Evolutionary conservation across 169 alveolate genomes (phyloP), one percentile per base, ranked within the genome.

Genomic region (Cryptosporidium xiaoi): DNA sequence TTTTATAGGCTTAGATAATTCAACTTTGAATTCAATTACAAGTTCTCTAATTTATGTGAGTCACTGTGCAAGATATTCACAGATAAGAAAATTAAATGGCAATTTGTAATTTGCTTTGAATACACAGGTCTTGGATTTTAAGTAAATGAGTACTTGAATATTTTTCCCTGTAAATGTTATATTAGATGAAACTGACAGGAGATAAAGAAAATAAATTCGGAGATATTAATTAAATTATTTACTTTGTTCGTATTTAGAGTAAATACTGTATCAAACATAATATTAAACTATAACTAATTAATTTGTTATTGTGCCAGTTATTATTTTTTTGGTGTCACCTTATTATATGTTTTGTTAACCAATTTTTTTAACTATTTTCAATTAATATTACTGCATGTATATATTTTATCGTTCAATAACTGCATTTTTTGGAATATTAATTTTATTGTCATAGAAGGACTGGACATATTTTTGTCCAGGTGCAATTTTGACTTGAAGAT

Each of bases 391-490:
- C 27, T 24, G 27, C 0, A 24, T 24, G 27, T 24, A 24, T 24
- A 24, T 24, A 24, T 48, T 48, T 48, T 48, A 48, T 10, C 20
- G 18, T 27, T 62, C 44, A 15, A 77, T 53, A 5, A 48, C 48
- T 53, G 66, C 56, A 15, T 62, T 71, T 13, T 20, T 51, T 15
- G 87, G 87, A 29, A 77, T 77, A 10, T 20, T 62, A 34, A 60
- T 62, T 44, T 62, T 77, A 13, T 34, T 56, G 31, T 56, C 18
- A 31, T 77, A 77, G 44, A 60, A 77, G 4, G 87, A 77, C 29
- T 77, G 87, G 16, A 50, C 87, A 60, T 77, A 77, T 56, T 60
- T 77, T 48, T 77, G 87, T 10, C 87, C 87, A n/a, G 87, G 87
- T 27, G 71, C 62, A 15, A 60, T 31, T 46, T 60, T 77, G 8